Evolutionary conservation across 768 basidiomycete species (phyloP), one percentile per base, ranked within the genome.

Genomic region (Terana coerulea): DNA sequence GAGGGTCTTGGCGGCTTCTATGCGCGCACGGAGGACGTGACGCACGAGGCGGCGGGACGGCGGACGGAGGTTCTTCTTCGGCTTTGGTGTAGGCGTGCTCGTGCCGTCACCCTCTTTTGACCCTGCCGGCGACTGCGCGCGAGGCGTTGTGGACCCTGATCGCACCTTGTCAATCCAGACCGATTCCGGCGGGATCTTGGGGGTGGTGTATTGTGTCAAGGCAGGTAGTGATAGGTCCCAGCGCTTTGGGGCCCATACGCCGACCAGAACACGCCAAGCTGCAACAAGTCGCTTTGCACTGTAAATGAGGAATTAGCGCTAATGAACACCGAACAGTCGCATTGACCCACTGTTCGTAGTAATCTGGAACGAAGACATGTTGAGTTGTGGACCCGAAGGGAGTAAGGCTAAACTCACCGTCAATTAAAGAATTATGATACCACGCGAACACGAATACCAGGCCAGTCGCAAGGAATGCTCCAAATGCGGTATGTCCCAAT

Each of bases 241-340:
- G 39, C 71, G 74, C 64, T 80, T 84, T 5, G 95, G 94, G 0
- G 79, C 78, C 97, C 97, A 98, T 11, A 98, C 83, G 6, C 95
- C 97, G 56, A 98, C 80, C 12, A 99, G 79, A n/a, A 97, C 84
- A 48, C 92, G 85, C 94, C 95, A 99, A n/a, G 94, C 84, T 5
- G 95, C 91, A 15, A 88, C 76, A 42, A 95, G 78, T 35, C 88
- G 89, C 69, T 94, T 95, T 44, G 84, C 81, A 26, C 93, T 93
- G 49, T 3, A 39, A 26, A 46, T 45, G 19, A 31, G 29, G 55
- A 25, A 59, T 55, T 22, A 53, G 53, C n/a, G n/a, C n/a, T n/a
- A n/a, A n/a, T n/a, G n/a, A n/a, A n/a, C n/a, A n/a, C n/a, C n/a
- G n/a, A n/a, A n/a, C n/a, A n/a, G n/a, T n/a, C n/a, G n/a, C n/a